phyloP scores from a whole-genome alignment of 768 basidiomycete genomes.

The Grammothele lineata region DNA sequence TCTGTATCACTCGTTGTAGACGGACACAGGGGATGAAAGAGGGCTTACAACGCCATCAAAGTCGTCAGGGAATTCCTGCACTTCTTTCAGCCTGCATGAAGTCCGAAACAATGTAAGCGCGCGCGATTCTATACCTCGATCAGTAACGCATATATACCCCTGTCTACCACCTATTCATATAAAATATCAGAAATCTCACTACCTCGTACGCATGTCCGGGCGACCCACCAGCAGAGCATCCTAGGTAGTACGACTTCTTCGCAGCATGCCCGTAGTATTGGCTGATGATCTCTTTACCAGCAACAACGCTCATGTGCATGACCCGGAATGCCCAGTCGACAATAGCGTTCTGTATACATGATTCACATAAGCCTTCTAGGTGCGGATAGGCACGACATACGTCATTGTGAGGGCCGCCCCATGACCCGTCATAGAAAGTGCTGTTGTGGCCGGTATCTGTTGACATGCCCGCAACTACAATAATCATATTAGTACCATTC shows the following conservation, averaged over 20 bases:
- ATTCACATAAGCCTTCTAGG: too few species aligned
- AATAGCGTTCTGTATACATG: slow-evolving; percentile 19
- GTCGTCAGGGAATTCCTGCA: too few species aligned
- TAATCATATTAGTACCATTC: background rate
- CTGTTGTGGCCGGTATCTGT: slow-evolving; percentile 14
- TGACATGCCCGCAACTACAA: slow-evolving; percentile 14
- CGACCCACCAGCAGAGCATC: slow-evolving; percentile 30
- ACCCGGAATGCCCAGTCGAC: slow-evolving; percentile 26
- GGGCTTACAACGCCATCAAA: background rate
- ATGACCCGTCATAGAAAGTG: slow-evolving; percentile 6
- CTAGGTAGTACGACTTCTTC: slow-evolving; percentile 27
- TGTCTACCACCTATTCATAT: slow-evolving; percentile 22
- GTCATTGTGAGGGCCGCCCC: slow-evolving; percentile 21
- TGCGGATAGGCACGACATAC: slow-evolving; percentile 1
- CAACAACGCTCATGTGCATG: slow-evolving; percentile 24
- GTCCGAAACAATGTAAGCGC: too few species aligned
- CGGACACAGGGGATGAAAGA: too few species aligned
- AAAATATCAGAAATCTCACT: background rate
- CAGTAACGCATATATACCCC: slow-evolving; percentile 12
- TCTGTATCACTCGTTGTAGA: background rate
- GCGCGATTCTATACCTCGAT: background rate
- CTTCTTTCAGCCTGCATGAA: too few species aligned
- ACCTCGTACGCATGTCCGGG: too few species aligned
- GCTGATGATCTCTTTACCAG: slow-evolving; percentile 24
- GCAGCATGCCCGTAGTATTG: slow-evolving; percentile 21